Percentiles rank a stretch among this genome's conserved stretches.
Evolutionary conservation across 257 asterid genomes (phyloP).

Genomic region (Voacanga thouarsii): DNA sequence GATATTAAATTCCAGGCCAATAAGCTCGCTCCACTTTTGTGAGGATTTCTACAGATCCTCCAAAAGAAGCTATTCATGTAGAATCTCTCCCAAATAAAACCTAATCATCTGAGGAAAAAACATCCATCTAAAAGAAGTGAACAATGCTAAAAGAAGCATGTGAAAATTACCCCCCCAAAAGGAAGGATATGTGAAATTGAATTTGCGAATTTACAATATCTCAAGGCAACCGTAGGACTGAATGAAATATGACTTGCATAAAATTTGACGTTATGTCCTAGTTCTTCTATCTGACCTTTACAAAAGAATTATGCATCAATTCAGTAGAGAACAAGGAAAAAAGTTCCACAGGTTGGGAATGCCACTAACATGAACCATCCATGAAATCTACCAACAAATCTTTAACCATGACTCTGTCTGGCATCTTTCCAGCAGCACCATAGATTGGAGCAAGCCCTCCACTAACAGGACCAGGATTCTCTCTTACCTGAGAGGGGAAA

Average conservation of each 20-base stretch:
- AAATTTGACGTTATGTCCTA: not conserved
- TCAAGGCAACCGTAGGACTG: not conserved
- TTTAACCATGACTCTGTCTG: slow-evolving; percentile 87
- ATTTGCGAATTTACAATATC: not conserved
- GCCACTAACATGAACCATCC: slow-evolving; percentile 68
- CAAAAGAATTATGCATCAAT: slow-evolving; percentile 19
- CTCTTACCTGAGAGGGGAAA: slow-evolving; percentile 61
- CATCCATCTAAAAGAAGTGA: not conserved
- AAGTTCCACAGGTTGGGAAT: not conserved
- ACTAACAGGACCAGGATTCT: slow-evolving; percentile 81
- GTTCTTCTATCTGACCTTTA: slow-evolving; percentile 8
- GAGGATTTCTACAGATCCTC: not conserved
- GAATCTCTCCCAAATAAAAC: not conserved
- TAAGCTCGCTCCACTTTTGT: not conserved
- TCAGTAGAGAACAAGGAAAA: not conserved
- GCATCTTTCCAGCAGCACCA: slow-evolving; percentile 98
- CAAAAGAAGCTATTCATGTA: not conserved
- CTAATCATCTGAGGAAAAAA: too few species aligned
- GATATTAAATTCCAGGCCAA: not conserved
- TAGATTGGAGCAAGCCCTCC: slow-evolving; percentile 99
- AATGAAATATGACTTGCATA: not conserved
- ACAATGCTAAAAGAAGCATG: not conserved
- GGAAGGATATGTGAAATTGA: not conserved
- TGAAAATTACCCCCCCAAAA: too few species aligned
- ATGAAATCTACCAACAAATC: slow-evolving; percentile 91